These are phyloP conservation scores for Phialemonium atrogriseum DNA, from an alignment of 2,329 filamentous ascomycete genomes.

Conservation along the genomic window DNA sequence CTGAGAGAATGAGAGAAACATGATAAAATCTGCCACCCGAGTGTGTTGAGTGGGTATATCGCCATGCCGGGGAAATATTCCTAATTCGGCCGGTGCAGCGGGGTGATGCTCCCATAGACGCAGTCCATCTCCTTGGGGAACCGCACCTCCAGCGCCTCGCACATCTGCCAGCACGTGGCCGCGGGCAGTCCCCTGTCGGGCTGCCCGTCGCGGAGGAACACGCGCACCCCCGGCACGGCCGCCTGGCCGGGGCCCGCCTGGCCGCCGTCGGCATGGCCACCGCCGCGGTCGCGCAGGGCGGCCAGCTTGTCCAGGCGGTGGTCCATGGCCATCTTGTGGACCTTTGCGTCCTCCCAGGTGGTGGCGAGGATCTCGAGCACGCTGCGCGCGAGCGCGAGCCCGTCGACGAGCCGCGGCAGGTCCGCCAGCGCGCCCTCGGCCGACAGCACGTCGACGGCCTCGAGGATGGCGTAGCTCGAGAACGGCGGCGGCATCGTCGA, in stretches of 20 bases:
- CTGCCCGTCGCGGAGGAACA: constrained; percentile 5
- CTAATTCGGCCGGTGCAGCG: neutral
- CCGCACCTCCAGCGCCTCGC: constrained; percentile 10
- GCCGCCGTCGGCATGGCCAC: neutral
- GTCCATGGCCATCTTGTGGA: constrained; percentile 39
- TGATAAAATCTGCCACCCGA: neutral
- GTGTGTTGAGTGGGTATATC: too few relatives aligned
- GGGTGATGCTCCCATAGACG: constrained; percentile 8
- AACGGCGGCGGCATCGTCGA: constrained; percentile 48
- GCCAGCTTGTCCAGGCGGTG: constrained; percentile 25
- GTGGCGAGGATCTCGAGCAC: constrained; percentile 46
- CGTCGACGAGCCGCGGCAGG: constrained; percentile 42
- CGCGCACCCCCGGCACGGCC: constrained; percentile 6
- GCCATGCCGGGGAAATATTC: too few relatives aligned
- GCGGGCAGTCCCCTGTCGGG: neutral
- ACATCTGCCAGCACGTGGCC: constrained; percentile 12
- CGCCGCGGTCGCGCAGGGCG: constrained; percentile 22
- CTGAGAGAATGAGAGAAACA: neutral
- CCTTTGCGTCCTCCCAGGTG: constrained; percentile 51
- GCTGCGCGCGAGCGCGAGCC: constrained; percentile 42
- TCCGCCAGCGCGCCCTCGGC: constrained; percentile 46
- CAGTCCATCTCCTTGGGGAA: constrained; percentile 15
- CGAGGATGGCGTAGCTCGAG: constrained; percentile 51
- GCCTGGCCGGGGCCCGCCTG: neutral
- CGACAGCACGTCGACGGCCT: constrained; percentile 59